phyloP scores from a whole-genome alignment of 306 rosid genomes.

The Arachis hypogaea region DNA sequence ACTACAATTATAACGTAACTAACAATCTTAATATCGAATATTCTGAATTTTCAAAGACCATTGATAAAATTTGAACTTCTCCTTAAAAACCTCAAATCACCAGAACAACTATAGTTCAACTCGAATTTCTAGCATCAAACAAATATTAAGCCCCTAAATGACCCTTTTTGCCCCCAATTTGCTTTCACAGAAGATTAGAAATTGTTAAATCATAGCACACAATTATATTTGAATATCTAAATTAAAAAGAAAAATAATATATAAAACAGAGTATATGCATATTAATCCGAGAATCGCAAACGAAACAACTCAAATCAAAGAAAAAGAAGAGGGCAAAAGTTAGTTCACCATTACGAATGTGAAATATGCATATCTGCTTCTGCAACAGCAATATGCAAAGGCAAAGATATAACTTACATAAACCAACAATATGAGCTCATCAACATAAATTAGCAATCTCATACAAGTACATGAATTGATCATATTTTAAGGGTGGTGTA shows the following conservation, averaged over 20 bases:
- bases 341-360: constrained; percentile 35
- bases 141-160: constrained; percentile 22
- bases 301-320: constrained; percentile 1
- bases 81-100: background rate
- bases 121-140: constrained; percentile 24
- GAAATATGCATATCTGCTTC: background rate
- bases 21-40: background rate
- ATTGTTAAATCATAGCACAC: background rate
- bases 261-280: background rate
- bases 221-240: background rate
- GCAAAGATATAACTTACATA: no score
- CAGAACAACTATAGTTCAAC: constrained; percentile 10
- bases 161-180: background rate
- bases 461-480: constrained; percentile 25
- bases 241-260: constrained; percentile 9
- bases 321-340: background rate
- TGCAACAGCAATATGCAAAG: background rate
- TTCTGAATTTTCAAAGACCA: constrained; percentile 5
- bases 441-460: constrained; percentile 7
- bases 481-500: constrained; percentile 1
- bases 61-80: background rate
- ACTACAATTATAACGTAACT: constrained; percentile 19
- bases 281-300: background rate
- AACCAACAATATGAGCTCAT: background rate
- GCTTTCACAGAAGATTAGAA: constrained; percentile 2